These are phyloP conservation scores for Symbiodinium natans DNA, from an alignment of 73 alveolate genomes.

Conservation along the genomic window DNA sequence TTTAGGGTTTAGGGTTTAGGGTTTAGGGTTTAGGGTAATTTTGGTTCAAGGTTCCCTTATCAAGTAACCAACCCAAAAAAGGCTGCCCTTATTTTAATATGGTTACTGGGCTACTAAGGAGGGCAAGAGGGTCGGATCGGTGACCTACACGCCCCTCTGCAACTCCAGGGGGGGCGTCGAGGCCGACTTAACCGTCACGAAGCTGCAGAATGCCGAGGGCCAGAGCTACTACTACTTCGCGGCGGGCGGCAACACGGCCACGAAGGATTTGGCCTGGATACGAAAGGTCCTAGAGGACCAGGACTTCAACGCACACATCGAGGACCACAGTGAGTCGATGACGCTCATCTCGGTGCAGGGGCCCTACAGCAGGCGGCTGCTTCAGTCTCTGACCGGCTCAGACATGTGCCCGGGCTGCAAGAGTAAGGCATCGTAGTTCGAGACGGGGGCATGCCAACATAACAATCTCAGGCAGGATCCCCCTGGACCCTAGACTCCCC, in stretches of 20 bases:
- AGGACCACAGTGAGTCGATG: constrained; percentile 38
- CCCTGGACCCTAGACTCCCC: neutral
- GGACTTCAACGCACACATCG: constrained; percentile 27
- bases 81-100: too few species aligned
- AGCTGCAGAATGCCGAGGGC: constrained; percentile 29
- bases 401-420: neutral
- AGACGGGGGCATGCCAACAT: too few species aligned
- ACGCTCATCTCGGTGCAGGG: constrained; percentile 82
- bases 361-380: constrained; percentile 57
- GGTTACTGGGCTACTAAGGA: too few species aligned
- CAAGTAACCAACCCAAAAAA: too few species aligned
- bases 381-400: constrained; percentile 47
- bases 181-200: constrained; percentile 67
- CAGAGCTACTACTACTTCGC: constrained; percentile 67
- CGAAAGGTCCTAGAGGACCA: constrained; percentile 23
- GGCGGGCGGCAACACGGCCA: constrained; percentile 88
- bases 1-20: too few species aligned
- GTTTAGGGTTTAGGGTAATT: too few species aligned
- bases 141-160: constrained; percentile 82
- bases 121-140: constrained; percentile 45
- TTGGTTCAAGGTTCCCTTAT: too few species aligned
- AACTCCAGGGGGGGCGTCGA: constrained; percentile 80
- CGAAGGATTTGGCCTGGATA: constrained; percentile 78
- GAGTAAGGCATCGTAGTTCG: too few species aligned
- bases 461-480: too few species aligned